Evolutionary conservation across 2,329 filamentous ascomycete genomes (phyloP).

Genomic region (Microdochium paspali): DNA sequence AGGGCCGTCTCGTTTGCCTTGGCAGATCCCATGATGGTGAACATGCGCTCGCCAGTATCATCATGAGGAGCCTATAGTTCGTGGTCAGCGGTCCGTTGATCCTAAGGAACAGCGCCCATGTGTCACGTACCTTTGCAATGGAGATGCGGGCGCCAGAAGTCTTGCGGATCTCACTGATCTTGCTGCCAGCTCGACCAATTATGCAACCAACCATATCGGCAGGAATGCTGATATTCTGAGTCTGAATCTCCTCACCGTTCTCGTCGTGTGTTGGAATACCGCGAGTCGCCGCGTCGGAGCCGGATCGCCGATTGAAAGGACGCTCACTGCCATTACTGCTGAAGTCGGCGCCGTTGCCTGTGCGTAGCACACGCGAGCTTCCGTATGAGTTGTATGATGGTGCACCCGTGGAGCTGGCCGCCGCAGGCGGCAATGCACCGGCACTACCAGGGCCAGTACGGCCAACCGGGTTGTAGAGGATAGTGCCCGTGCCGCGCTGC

Average conservation of each 20-base stretch:
- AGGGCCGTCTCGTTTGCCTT: slow-evolving; percentile 92
- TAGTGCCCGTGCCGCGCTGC: slow-evolving; percentile 93
- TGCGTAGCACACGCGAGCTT: slow-evolving; percentile 75
- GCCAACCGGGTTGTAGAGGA: slow-evolving; percentile 94
- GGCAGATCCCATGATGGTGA: slow-evolving; percentile 95
- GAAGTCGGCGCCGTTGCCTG: slow-evolving; percentile 95
- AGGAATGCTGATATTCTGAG: slow-evolving; percentile 98
- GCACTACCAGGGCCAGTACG: slow-evolving; percentile 64
- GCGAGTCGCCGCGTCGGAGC: slow-evolving; percentile 70
- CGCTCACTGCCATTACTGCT: slow-evolving; percentile 63
- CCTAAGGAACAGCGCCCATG: background rate
- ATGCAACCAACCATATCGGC: slow-evolving; percentile 99
- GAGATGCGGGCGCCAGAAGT: slow-evolving; percentile 94
- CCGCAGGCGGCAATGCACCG: slow-evolving; percentile 18
- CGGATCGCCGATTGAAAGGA: slow-evolving; percentile 68
- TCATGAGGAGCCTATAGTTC: slow-evolving; percentile 68
- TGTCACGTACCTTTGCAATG: slow-evolving; percentile 67
- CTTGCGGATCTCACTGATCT: slow-evolving; percentile 98
- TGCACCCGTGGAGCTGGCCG: slow-evolving; percentile 15
- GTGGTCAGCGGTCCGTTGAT: slow-evolving; percentile 9
- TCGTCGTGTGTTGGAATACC: slow-evolving; percentile 85
- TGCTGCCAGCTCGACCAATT: slow-evolving; percentile 87
- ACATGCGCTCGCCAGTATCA: slow-evolving; percentile 97
- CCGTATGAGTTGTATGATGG: slow-evolving; percentile 43
- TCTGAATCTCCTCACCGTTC: slow-evolving; percentile 95